A percentile compares a stretch with the other conserved stretches of the same genome.
Conservation (phyloP, 768 basidiomycete species). For the Melanogaster broomeanus region DNA sequence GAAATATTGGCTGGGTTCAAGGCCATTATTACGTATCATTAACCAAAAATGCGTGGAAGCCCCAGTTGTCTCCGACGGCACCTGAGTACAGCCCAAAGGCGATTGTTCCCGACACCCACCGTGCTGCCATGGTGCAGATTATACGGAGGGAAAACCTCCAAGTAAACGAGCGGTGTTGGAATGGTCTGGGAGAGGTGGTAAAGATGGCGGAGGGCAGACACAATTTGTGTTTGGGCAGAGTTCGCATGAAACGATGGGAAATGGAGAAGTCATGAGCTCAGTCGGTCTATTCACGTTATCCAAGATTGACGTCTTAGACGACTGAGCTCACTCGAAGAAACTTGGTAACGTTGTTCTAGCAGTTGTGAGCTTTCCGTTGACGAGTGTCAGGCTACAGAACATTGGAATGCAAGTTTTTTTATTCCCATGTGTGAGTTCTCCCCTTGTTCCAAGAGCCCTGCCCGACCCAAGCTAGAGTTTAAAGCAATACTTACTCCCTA, state of each 20-base stretch:
- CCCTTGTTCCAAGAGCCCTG: background rate
- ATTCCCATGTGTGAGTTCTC: background rate
- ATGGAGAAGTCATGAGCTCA: conserved; percentile 6
- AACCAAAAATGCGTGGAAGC: conserved; percentile 39
- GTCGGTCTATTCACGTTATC: background rate
- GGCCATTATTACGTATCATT: conserved; percentile 20
- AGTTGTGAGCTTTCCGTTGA: conserved; percentile 8
- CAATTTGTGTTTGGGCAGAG: conserved; percentile 50
- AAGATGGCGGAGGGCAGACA: conserved; percentile 61
- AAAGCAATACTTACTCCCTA: background rate
- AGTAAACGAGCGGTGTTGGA: conserved; percentile 42
- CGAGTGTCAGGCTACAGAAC: background rate
- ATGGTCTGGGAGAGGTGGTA: conserved; percentile 53
- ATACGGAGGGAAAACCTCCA: conserved; percentile 24
- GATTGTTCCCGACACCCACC: conserved; percentile 10
- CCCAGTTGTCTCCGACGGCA: conserved; percentile 29
- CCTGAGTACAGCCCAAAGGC: conserved; percentile 21
- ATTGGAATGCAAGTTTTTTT: background rate
- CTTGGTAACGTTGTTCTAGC: background rate
- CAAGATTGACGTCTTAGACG: no score
- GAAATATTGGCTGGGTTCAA: conserved; percentile 26
- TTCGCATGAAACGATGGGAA: conserved; percentile 32
- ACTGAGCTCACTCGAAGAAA: no score
- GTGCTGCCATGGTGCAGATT: conserved; percentile 12
- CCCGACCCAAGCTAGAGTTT: background rate